Conservation (phyloP, 345 rosid species). For the Microcos paniculata region DNA sequence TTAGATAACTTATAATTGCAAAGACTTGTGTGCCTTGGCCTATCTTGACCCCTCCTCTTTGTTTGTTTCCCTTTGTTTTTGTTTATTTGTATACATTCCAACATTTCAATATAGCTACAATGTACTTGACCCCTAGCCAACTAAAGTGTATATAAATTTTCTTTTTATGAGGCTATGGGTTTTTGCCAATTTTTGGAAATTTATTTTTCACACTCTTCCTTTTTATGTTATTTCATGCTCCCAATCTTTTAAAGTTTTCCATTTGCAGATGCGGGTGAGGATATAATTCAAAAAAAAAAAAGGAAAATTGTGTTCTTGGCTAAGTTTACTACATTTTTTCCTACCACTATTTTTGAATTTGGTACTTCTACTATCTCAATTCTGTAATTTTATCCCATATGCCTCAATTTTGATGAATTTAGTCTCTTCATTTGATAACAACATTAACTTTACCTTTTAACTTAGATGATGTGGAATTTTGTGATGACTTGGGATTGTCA, state of each 20-base stretch:
- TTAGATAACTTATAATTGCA: conserved; percentile 10
- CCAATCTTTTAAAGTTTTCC: background rate
- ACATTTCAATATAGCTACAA: background rate
- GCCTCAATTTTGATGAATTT: no score
- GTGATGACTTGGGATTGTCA: no score
- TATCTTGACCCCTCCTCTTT: background rate
- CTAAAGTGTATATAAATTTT: background rate
- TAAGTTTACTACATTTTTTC: background rate
- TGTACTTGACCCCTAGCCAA: background rate
- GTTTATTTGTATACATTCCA: background rate
- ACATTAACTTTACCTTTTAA: no score
- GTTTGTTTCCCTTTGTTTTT: conserved; percentile 5
- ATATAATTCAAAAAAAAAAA: background rate
- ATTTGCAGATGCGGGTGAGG: background rate
- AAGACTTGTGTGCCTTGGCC: background rate
- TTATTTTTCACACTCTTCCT: background rate
- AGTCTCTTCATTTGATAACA: no score
- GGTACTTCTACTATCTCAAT: no score
- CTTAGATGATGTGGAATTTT: no score
- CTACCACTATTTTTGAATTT: background rate
- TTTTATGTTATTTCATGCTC: background rate
- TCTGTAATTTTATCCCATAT: no score
- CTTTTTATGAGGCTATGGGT: background rate
- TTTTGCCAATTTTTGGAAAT: background rate
- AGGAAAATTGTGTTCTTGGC: background rate